These are phyloP conservation scores for Rhododendron kiyosumense DNA, from an alignment of 148 eudicot species.

Conservation along the genomic window DNA sequence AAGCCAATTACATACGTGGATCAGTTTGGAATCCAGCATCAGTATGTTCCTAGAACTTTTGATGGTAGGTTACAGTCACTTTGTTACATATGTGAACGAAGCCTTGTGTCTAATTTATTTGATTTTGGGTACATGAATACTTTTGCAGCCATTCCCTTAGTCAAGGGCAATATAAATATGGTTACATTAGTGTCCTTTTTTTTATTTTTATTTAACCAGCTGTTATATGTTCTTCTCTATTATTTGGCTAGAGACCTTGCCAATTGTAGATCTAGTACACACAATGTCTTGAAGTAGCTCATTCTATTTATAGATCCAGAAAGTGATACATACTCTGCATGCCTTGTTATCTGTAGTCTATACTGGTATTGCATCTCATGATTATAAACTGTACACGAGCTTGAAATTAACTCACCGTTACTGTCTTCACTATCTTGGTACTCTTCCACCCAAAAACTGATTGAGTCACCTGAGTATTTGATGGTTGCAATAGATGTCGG, in stretches of 20 bases:
- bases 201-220: not conserved
- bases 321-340: not conserved
- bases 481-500: not conserved
- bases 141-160: not conserved
- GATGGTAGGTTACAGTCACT: not conserved
- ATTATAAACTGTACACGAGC: not conserved
- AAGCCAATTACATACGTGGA: conserved; percentile 70
- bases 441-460: not conserved
- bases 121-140: not conserved
- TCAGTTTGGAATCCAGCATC: conserved; percentile 70
- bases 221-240: not conserved
- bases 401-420: not conserved
- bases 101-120: not conserved
- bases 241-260: not conserved
- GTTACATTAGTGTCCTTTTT: not conserved
- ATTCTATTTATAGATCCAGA: not conserved
- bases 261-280: not conserved
- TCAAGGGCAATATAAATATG: not conserved
- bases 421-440: not conserved
- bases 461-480: not conserved
- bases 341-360: not conserved
- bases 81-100: not conserved
- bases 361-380: not conserved
- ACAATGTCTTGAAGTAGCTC: not conserved
- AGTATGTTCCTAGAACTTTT: conserved; percentile 35